Conservation (phyloP, 305 asterid species). For the Fraxinus greggii region DNA sequence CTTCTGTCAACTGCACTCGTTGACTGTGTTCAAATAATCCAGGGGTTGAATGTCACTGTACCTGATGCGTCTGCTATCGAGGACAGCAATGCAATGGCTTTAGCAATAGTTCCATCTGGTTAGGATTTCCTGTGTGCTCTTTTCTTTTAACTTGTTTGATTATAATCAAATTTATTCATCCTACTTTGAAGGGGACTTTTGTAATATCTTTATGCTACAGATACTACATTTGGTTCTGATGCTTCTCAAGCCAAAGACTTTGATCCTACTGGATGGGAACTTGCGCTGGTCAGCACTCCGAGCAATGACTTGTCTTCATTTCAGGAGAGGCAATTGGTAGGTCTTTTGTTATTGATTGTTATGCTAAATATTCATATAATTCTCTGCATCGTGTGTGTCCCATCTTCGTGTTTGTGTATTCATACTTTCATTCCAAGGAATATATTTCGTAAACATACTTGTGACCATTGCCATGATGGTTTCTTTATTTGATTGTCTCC, state of each 20-base stretch:
- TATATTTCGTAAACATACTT: neutral
- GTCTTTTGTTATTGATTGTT: conserved; percentile 3
- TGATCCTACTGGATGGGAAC: conserved; percentile 96
- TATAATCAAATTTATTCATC: neutral
- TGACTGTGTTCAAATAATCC: conserved; percentile 16
- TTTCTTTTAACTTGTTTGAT: neutral
- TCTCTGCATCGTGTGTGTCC: neutral
- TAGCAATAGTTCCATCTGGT: conserved; percentile 92
- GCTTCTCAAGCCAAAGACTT: conserved; percentile 50
- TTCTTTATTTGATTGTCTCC: neutral
- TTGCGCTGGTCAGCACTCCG: conserved; percentile 85
- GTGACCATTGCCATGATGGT: neutral
- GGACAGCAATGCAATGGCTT: conserved; percentile 86
- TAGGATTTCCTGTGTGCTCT: conserved; percentile 22
- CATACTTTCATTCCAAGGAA: neutral
- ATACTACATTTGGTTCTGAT: conserved; percentile 46
- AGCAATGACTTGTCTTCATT: conserved; percentile 71
- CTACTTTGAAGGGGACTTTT: neutral
- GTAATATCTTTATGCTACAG: conserved; percentile 37
- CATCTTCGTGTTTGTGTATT: neutral
- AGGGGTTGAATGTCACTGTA: conserved; percentile 68
- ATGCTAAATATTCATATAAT: neutral
- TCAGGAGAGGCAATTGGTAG: conserved; percentile 92
- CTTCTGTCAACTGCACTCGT: neutral
- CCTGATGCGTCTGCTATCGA: conserved; percentile 67